These are phyloP conservation scores for Pythium angustatum DNA, from an alignment of 352 stramenopile species.

Conservation along the genomic window DNA sequence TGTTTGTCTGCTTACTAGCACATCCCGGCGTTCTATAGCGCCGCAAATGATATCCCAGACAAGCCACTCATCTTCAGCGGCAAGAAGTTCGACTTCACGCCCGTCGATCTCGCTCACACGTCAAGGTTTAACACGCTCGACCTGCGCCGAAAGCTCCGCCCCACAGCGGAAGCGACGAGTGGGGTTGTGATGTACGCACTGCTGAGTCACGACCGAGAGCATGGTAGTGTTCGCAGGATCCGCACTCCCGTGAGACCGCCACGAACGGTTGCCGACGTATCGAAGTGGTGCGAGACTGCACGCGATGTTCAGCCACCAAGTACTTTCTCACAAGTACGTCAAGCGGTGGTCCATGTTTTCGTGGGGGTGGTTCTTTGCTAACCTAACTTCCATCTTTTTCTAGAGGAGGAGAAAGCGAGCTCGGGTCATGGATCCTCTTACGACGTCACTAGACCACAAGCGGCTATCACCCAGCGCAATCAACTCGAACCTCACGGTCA, in stretches of 20 bases:
- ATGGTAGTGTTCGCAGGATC: slow-evolving; percentile 7
- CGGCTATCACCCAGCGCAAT: slow-evolving; percentile 27
- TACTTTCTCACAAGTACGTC: slow-evolving; percentile 12
- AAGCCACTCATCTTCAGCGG: slow-evolving; percentile 79
- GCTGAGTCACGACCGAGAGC: not conserved
- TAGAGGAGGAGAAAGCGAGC: slow-evolving; percentile 8
- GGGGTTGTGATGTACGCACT: slow-evolving; percentile 1
- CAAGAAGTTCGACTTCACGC: slow-evolving; percentile 63
- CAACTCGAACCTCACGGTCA: slow-evolving; percentile 72
- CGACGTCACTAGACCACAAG: slow-evolving; percentile 24
- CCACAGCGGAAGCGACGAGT: not conserved
- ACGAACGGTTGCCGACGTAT: slow-evolving; percentile 7
- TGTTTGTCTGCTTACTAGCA: slow-evolving; percentile 30
- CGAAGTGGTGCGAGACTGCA: slow-evolving; percentile 2
- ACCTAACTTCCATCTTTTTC: not conserved
- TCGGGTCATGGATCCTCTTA: slow-evolving; percentile 10
- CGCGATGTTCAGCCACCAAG: not conserved
- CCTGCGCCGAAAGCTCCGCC: not conserved
- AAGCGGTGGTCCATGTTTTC: not conserved
- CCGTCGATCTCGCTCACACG: slow-evolving; percentile 38
- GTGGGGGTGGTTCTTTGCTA: too few species aligned
- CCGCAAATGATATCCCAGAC: slow-evolving; percentile 55
- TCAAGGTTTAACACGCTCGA: slow-evolving; percentile 47
- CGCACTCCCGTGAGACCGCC: slow-evolving; percentile 17
- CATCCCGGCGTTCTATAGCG: slow-evolving; percentile 55